Evolutionary conservation across 1,284 basidiomycete species (phyloP), one percentile per base, ranked within the genome.

Genomic region (Trametes sp.): DNA sequence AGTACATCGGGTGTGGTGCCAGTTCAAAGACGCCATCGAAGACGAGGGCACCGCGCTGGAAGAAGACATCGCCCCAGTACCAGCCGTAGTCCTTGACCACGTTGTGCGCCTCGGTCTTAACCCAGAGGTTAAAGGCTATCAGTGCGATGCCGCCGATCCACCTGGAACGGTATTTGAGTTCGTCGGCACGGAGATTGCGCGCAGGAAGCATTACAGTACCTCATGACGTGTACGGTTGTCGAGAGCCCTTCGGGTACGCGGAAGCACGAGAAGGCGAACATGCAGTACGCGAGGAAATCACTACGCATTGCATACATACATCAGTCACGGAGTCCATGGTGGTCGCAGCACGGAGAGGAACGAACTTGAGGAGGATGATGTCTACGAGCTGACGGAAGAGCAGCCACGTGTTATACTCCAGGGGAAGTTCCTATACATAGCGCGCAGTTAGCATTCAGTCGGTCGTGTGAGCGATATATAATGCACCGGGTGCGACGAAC

Each of bases 11-110:
- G 73, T 95, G 94, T 0, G 92, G 93, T 4, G 92, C 92, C 53
- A 95, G 83, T 74, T 98, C 96, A 72, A 98, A 98, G 9, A 99
- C 97, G 9, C 98, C 98, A 75, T 99, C 96, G 74, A 99, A 99
- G 5, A 98, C 92, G 24, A 99, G 83, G 54, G 90, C 92, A 54
- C 92, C 92, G 23, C 92, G 88, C 74, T 93, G 90, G 84, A 98
- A 99, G 81, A 99, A 99, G 54, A 93, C 93, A 73, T 99, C 97
- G 21, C 97, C 97, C 97, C 97, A 98, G 78, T 99, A 99, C 95
- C 95, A 94, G 11, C 92, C 92, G 66, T 92, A 93, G 68, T 92
- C 90, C 69, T 98, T 98, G 65, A 99, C 96, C 55, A 99, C 95
- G 53, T 95, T 86, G 76, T 99, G 97, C 0, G 97, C 97, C 73